Conservation (phyloP, 352 stramenopile genomes). For the Phytophthora nicotianae region DNA sequence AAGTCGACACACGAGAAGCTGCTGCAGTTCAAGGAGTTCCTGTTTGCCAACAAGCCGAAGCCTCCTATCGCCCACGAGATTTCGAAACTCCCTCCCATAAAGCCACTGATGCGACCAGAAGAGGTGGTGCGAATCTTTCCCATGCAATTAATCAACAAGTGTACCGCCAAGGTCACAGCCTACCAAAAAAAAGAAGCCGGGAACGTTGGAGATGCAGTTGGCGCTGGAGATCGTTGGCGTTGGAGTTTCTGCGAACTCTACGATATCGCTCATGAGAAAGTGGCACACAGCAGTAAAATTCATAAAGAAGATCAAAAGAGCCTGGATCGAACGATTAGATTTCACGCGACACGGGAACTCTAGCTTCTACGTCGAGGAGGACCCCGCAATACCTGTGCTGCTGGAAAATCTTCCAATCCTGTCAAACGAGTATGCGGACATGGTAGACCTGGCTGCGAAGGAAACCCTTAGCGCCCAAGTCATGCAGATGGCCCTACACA, state of each 20-base stretch:
- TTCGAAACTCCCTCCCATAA: background rate
- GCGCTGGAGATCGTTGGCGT: background rate
- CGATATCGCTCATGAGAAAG: conserved; percentile 4
- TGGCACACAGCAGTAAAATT: background rate
- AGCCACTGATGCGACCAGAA: conserved; percentile 1
- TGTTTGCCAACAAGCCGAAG: conserved; percentile 2
- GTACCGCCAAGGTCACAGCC: background rate
- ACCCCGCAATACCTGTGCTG: background rate
- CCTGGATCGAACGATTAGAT: background rate
- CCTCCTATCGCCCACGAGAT: conserved; percentile 2
- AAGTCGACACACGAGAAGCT: background rate
- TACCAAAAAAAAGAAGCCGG: conserved; percentile 4
- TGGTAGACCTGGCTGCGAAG: background rate
- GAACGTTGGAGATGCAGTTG: background rate
- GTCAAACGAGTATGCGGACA: background rate
- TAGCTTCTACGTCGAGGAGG: background rate
- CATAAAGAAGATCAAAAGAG: background rate
- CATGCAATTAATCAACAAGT: conserved; percentile 7
- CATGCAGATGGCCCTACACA: background rate
- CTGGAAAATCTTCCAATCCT: background rate
- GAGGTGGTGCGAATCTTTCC: conserved; percentile 7
- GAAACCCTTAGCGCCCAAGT: background rate
- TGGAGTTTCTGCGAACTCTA: background rate
- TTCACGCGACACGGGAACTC: background rate
- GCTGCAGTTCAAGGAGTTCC: conserved; percentile 5